Evolutionary conservation across 2,329 filamentous ascomycete genomes (phyloP).

Genomic region (Penicillium sp.): DNA sequence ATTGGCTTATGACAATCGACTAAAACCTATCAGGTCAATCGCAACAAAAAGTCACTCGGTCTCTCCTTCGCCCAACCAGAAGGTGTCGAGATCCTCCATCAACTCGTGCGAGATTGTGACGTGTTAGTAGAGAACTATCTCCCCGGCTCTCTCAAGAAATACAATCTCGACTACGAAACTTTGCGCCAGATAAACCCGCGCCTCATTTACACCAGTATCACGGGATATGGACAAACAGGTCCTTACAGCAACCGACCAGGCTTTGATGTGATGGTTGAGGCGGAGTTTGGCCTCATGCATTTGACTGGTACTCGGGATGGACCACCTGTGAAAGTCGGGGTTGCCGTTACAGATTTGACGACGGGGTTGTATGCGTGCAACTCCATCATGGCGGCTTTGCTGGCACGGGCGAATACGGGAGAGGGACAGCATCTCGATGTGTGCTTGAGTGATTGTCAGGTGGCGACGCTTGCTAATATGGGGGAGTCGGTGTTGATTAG

Average conservation of each 20-base stretch:
- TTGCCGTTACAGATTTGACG: constrained; percentile 93
- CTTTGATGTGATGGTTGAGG: constrained; percentile 99
- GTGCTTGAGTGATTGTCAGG: constrained; percentile 88
- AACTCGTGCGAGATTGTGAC: constrained; percentile 80
- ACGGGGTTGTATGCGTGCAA: constrained; percentile 95
- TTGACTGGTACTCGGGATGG: constrained; percentile 89
- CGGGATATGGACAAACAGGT: constrained; percentile 93
- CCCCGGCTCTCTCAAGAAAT: constrained; percentile 85
- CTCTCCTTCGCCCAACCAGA: constrained; percentile 85
- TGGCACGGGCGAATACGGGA: constrained; percentile 71
- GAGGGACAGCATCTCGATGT: constrained; percentile 92
- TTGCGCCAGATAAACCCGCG: constrained; percentile 77
- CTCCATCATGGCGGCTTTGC: constrained; percentile 87
- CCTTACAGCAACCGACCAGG: constrained; percentile 85
- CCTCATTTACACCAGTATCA: constrained; percentile 94
- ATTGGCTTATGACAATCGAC: background rate
- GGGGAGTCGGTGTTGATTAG: constrained; percentile 89
- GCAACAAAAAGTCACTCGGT: constrained; percentile 93
- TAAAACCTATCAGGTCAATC: constrained; percentile 70
- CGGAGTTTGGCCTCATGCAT: constrained; percentile 97
- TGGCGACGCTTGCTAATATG: constrained; percentile 89
- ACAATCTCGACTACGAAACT: constrained; percentile 83
- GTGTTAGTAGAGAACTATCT: constrained; percentile 97
- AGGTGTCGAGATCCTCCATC: constrained; percentile 84
- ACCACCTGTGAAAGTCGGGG: constrained; percentile 95